phyloP scores from a whole-genome alignment of 805 yeast species.

The Yarrowia divulgata region DNA sequence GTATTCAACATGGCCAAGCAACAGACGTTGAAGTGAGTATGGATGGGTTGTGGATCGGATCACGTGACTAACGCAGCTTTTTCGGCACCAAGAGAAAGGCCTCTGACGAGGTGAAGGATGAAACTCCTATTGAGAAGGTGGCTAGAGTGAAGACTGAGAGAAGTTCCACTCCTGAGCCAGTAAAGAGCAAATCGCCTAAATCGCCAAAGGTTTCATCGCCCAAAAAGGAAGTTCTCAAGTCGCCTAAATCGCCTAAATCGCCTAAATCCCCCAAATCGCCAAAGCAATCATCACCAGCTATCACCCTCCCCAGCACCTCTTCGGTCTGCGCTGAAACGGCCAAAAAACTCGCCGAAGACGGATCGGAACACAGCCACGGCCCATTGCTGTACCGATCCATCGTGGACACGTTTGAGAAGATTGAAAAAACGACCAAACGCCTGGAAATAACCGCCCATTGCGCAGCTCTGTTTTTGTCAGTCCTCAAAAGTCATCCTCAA shows the following conservation, averaged over 20 bases:
- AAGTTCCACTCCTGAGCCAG: background rate
- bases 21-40: constrained; percentile 41
- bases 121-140: background rate
- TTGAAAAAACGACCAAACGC: constrained; percentile 83
- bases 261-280: constrained; percentile 13
- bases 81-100: constrained; percentile 38
- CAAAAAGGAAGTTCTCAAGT: too few species aligned
- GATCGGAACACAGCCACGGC: constrained; percentile 14
- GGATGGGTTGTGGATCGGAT: background rate
- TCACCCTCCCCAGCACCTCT: background rate
- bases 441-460: constrained; percentile 79
- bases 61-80: constrained; percentile 23
- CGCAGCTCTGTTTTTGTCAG: constrained; percentile 72
- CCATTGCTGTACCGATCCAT: constrained; percentile 54
- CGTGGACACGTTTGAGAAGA: constrained; percentile 72
- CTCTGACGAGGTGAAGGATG: constrained; percentile 13
- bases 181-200: background rate
- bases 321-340: constrained; percentile 20
- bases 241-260: background rate
- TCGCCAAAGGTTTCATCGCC: too few species aligned
- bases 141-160: background rate
- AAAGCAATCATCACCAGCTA: background rate
- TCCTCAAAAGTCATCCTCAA: constrained; percentile 61
- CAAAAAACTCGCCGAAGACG: background rate
- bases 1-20: constrained; percentile 39